phyloP scores from a whole-genome alignment of 441 rosid species.

The Francoa sonchifolia region DNA sequence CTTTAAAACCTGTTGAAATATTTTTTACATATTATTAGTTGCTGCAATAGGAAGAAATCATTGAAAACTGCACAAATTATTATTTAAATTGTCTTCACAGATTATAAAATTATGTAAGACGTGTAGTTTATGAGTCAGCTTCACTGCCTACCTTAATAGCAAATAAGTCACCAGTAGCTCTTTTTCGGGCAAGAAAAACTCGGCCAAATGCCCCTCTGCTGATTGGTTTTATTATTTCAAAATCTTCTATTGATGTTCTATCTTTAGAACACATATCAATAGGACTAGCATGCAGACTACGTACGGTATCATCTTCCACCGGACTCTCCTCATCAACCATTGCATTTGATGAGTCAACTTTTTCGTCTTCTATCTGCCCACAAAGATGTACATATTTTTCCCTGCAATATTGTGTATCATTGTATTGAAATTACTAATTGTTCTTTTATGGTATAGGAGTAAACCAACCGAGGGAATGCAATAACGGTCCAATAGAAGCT shows the following conservation, averaged over 20 bases:
- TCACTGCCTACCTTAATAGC: slow-evolving; percentile 74
- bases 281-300: slow-evolving; percentile 83
- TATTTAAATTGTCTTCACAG: no score
- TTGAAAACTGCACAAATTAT: no score
- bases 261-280: slow-evolving; percentile 68
- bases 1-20: slow-evolving; percentile 60
- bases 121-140: slow-evolving; percentile 5
- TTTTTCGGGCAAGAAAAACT: slow-evolving; percentile 84
- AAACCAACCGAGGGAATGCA: not conserved
- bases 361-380: slow-evolving; percentile 79
- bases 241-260: slow-evolving; percentile 92
- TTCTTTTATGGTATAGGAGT: slow-evolving; percentile 1
- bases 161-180: slow-evolving; percentile 89
- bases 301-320: slow-evolving; percentile 63
- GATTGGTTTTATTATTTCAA: slow-evolving; percentile 94
- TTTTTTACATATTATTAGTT: slow-evolving; percentile 8
- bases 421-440: slow-evolving; percentile 12
- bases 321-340: slow-evolving; percentile 75
- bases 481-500: slow-evolving; percentile 4
- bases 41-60: slow-evolving; percentile 1
- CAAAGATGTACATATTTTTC: slow-evolving; percentile 80
- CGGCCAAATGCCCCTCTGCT: slow-evolving; percentile 96
- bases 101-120: no score
- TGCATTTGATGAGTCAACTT: slow-evolving; percentile 43
- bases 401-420: slow-evolving; percentile 27